Conservation (phyloP, 495 filamentous ascomycete genomes). For the Letharia columbiana region DNA sequence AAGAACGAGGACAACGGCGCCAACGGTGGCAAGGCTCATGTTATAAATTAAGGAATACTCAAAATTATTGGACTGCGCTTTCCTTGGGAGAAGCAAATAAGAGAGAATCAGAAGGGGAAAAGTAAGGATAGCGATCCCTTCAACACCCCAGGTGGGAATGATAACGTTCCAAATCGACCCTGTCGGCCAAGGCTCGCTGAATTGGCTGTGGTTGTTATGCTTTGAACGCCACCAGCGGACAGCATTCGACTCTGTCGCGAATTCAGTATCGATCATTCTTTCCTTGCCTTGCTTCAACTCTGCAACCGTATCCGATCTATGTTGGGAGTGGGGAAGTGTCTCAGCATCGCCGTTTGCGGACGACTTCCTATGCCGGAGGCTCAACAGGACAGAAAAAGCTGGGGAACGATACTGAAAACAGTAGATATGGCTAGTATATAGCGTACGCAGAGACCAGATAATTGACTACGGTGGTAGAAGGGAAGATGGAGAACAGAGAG, state of each 20-base stretch:
- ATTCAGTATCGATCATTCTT: background rate
- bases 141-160: background rate
- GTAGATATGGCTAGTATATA: no score
- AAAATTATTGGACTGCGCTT: no score
- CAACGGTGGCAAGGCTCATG: slow-evolving; percentile 11
- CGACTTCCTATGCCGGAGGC: background rate
- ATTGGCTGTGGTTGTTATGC: background rate
- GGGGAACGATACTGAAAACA: background rate
- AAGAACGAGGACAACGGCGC: slow-evolving; percentile 2
- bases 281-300: background rate
- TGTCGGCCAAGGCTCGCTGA: background rate
- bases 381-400: background rate
- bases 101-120: background rate
- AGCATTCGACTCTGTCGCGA: background rate
- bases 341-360: slow-evolving; percentile 7
- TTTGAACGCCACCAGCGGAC: background rate
- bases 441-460: background rate
- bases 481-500: background rate
- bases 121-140: background rate
- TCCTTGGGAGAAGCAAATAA: background rate
- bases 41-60: background rate
- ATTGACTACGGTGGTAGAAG: background rate
- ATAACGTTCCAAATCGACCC: background rate
- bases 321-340: background rate
- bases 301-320: background rate